phyloP scores from a whole-genome alignment of 2,329 filamentous ascomycete genomes.

The Sporothrix sp. region DNA sequence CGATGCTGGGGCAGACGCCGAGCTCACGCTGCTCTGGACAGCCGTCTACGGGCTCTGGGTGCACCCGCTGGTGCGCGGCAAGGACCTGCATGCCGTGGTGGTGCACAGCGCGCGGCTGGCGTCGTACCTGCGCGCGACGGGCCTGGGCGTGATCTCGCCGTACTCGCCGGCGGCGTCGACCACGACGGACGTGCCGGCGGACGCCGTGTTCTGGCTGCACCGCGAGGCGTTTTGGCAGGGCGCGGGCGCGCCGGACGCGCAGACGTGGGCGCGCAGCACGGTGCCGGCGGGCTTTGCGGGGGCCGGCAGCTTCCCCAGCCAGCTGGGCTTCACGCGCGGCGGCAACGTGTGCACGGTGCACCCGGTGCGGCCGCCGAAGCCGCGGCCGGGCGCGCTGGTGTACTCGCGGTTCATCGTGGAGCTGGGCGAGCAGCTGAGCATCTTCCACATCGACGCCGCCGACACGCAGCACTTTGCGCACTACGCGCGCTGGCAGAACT shows the following conservation, averaged over 20 bases:
- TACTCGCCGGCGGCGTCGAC: slow-evolving; percentile 9
- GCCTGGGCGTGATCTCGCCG: slow-evolving; percentile 14
- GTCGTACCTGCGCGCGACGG: slow-evolving; percentile 14
- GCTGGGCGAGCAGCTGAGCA: slow-evolving; percentile 55
- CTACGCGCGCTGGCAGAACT: slow-evolving; percentile 67
- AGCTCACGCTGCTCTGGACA: slow-evolving; percentile 13
- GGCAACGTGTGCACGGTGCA: slow-evolving; percentile 38
- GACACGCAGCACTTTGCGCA: slow-evolving; percentile 54
- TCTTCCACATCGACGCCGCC: slow-evolving; percentile 54
- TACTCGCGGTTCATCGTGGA: slow-evolving; percentile 75
- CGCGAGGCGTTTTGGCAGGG: slow-evolving; percentile 19
- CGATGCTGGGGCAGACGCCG: no score
- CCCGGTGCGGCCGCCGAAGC: slow-evolving; percentile 62
- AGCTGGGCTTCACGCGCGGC: slow-evolving; percentile 24
- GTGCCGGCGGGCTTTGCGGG: slow-evolving; percentile 27
- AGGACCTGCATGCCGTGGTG: slow-evolving; percentile 13
- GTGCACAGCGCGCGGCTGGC: slow-evolving; percentile 9
- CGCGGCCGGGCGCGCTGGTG: slow-evolving; percentile 56
- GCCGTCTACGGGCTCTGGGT: slow-evolving; percentile 17
- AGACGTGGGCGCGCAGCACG: slow-evolving; percentile 47
- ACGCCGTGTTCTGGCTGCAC: slow-evolving; percentile 16
- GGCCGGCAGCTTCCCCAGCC: slow-evolving; percentile 30
- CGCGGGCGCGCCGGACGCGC: slow-evolving; percentile 40
- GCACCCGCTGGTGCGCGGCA: slow-evolving; percentile 10
- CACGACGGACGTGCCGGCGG: slow-evolving; percentile 5